These are phyloP conservation scores for Fusarium odoratissimum DNA, from an alignment of 2,329 filamentous ascomycete species.

Conservation along the genomic window DNA sequence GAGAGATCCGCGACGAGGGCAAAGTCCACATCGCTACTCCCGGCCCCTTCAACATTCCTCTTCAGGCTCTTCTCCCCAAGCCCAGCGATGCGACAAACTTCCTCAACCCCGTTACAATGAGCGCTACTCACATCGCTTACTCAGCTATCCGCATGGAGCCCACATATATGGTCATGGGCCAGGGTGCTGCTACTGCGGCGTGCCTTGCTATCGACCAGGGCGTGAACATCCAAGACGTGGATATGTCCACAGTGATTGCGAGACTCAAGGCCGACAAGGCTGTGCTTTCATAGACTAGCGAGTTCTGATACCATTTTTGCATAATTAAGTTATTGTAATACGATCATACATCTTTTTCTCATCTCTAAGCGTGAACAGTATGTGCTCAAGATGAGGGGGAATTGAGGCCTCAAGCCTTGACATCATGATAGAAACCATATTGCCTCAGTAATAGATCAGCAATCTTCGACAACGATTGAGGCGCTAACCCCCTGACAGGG, in stretches of 20 bases:
- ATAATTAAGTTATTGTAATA: conserved; percentile 5
- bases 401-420: not conserved
- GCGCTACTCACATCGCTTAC: conserved; percentile 28
- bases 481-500: not conserved
- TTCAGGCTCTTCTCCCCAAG: conserved; percentile 17
- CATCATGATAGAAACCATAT: not conserved
- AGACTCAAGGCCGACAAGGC: conserved; percentile 30
- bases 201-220: conserved; percentile 35
- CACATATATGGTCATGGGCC: conserved; percentile 33
- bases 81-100: conserved; percentile 23
- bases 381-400: not conserved
- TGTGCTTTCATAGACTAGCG: conserved; percentile 13
- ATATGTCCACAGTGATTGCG: conserved; percentile 16
- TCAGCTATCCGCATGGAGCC: conserved; percentile 37
- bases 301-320: conserved; percentile 18
- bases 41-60: conserved; percentile 30
- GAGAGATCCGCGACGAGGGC: conserved; percentile 26
- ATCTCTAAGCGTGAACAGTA: not conserved
- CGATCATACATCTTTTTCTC: not conserved
- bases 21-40: conserved; percentile 28
- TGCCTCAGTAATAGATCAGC: not conserved
- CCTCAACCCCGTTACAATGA: conserved; percentile 33
- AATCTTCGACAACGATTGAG: too few relatives aligned
- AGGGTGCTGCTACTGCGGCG: conserved; percentile 32
- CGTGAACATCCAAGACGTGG: conserved; percentile 25